These are phyloP conservation scores for Lactarius sp. DNA, from an alignment of 768 basidiomycete species.

Conservation along the genomic window DNA sequence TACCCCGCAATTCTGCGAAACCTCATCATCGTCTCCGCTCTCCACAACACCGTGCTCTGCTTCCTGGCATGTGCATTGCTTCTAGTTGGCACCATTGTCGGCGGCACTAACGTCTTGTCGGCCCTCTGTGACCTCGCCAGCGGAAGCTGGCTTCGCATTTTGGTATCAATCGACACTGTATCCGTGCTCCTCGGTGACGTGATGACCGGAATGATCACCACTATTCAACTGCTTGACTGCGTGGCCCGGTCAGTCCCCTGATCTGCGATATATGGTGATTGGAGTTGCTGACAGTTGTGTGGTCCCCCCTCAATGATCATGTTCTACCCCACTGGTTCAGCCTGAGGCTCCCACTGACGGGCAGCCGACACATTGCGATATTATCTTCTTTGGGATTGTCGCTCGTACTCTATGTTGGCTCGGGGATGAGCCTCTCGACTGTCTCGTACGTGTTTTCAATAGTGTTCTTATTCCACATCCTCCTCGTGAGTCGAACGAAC, in stretches of 20 bases:
- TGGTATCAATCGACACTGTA: constrained; percentile 22
- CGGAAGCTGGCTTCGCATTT: constrained; percentile 23
- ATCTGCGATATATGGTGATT: not conserved
- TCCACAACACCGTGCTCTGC: constrained; percentile 21
- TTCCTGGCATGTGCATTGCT: constrained; percentile 19
- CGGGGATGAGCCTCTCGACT: constrained; percentile 23
- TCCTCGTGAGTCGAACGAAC: constrained; percentile 16
- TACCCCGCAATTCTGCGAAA: constrained; percentile 24
- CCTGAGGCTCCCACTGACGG: constrained; percentile 20
- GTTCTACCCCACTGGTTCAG: constrained; percentile 23
- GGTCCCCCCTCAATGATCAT: constrained; percentile 13
- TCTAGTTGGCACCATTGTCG: constrained; percentile 5
- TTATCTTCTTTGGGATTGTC: constrained; percentile 17
- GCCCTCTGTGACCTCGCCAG: constrained; percentile 19
- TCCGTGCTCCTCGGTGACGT: constrained; percentile 23
- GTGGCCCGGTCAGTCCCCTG: constrained; percentile 12
- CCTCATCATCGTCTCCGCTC: constrained; percentile 19
- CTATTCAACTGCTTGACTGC: constrained; percentile 20
- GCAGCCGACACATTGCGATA: constrained; percentile 19
- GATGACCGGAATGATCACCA: constrained; percentile 23
- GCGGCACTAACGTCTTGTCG: constrained; percentile 22
- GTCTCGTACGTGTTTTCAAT: constrained; percentile 26
- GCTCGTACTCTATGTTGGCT: constrained; percentile 24
- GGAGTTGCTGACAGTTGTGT: not conserved
- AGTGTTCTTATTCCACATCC: constrained; percentile 23